Evolutionary conservation across 1,284 basidiomycete species (phyloP), one percentile per base, ranked within the genome.

Genomic region (Xanthoconium separans): DNA sequence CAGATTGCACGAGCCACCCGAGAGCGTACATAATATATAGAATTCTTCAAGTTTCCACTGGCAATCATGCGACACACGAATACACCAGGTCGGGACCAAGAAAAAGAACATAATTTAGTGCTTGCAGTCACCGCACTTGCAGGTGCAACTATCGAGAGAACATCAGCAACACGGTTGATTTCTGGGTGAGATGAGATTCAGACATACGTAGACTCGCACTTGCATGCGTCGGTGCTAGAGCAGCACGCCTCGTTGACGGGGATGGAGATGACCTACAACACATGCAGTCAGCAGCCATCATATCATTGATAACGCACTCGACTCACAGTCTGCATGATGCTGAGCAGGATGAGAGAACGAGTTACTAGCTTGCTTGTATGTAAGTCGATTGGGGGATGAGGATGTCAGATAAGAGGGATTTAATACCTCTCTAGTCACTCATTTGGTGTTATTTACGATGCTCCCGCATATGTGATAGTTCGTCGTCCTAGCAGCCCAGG

Each of bases 221-320:
- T 39, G 53, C 65, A 66, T 4, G 20, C 2, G 0, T 42, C 12
- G 18, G 34, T 9, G 47, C 41, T 29, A 24, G 47, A 15, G 56
- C 65, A 68, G 63, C 61, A 64, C 22, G 63, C 55, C n/a, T 65
- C 44, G 53, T 64, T 66, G 10, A 66, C 56, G 29, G 57, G 64
- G 55, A 63, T 55, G 43, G 65, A 50, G 47, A 18, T 55, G 48
- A 56, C 24, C 63, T 65, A 12, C 24, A 47, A 40, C 6, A 42
- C n/a, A 13, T n/a, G 6, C 12, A 4, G 24, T 2, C 29, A 31
- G 53, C 42, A 54, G 47, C 27, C 29, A 47, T 31, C 40, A 11
- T 4, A 9, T 34, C 36, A 11, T 27, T 33, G 5, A 29, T 30
- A 22, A 4, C 33, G 6, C n/a, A 22, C 29, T 18, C 24, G 30